Base-by-base conservation (phyloP, 2,329 filamentous ascomycete genomes). In the Piedraia hortae region DNA sequence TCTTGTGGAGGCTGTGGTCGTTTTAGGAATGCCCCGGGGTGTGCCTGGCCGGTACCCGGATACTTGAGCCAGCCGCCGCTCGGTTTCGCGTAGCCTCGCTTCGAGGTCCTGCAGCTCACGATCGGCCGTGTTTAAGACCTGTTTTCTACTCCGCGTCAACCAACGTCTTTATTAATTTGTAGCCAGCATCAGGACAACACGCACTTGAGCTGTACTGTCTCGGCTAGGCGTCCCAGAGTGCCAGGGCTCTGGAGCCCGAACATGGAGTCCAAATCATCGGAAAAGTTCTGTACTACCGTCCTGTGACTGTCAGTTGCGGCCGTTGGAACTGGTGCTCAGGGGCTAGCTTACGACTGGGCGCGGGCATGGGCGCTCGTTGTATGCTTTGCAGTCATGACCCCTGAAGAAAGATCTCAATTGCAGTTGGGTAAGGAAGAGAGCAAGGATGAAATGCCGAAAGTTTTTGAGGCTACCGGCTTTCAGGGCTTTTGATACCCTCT, bases 91-190 rank as follows among this genome's bases (percentile, higher is more conserved):
- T 35, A 93, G 63, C 34, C 67, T 68, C 23, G 65, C 65, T 48
- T 91, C 77, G 37, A 93, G 67, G 25, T 68, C 65, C 46, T 89
- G 69, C 33, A 93, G 68, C 47, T 91, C 75, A 30, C 65, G 62
- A 24, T 62, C 63, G 42, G 75, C 72, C 23, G 59, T 62, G 31
- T 58, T 60, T 40, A 93, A 67, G 28, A 62, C 60, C 41, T 77
- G 65, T 50, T 85, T 85, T 48, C 78, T 90, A 43, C 31, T 14
- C 14, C 13, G 4, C 10, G 14, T 32, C 16, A 17, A 17, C 7
- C 16, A 7, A 9, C 6, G 4, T 8, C 10, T 8, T 10, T 10
- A 12, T 17, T 17, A 17, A 20, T 8, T 10, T 10, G 19, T n/a
- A n/a, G n/a, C n/a, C n/a, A n/a, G 20, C 21, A 24, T 14, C 11